Percentiles rank a stretch among this genome's conserved stretches.
Conservation (phyloP, 2,329 filamentous ascomycete species). For the Emmonsiellopsis sp. region DNA sequence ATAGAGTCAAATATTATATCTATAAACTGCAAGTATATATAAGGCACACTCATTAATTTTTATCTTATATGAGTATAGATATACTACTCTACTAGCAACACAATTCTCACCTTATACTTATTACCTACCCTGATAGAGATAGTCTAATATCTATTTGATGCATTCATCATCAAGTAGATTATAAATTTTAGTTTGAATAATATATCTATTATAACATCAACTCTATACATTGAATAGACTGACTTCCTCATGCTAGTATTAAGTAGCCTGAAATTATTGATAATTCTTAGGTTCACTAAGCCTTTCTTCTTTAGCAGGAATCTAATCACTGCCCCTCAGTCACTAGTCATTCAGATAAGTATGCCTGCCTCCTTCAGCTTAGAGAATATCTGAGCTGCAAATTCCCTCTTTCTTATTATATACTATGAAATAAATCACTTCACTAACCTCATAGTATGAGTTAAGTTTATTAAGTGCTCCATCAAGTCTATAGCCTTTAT, state of each 20-base stretch:
- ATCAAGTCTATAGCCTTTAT: background rate
- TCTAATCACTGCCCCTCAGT: background rate
- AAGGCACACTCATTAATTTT: accelerated
- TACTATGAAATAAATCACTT: background rate
- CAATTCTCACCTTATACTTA: no score
- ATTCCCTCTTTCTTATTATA: background rate
- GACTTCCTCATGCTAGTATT: background rate
- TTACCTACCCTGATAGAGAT: no score
- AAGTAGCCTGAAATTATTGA: background rate
- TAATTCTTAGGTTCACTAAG: background rate
- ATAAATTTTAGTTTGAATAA: background rate
- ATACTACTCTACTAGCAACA: accelerated
- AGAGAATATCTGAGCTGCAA: background rate
- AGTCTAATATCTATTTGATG: no score
- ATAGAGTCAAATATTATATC: no score
- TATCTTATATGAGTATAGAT: no score
- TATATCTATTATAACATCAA: background rate
- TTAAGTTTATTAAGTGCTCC: background rate
- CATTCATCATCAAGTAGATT: background rate
- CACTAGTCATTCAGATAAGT: background rate
- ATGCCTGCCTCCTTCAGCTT: background rate
- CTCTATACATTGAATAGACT: background rate
- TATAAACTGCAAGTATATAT: no score
- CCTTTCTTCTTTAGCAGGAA: background rate
- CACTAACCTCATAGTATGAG: background rate